Conservation (phyloP, 306 rosid genomes). For the Lotus japonicus region DNA sequence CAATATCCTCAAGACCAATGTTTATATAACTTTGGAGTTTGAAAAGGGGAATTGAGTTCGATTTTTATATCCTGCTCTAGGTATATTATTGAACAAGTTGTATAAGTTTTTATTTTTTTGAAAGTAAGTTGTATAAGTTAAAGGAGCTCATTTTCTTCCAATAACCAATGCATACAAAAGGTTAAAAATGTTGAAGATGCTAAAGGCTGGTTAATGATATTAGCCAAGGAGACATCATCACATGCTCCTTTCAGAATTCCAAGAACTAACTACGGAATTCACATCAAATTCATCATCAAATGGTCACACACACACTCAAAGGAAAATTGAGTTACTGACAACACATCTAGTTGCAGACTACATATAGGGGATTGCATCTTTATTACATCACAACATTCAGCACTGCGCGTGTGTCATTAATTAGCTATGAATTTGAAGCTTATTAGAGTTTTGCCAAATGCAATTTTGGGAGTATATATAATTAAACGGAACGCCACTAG, state of each 20-base stretch:
- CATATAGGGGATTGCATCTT: too few relatives aligned
- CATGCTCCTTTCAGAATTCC: slow-evolving; percentile 17
- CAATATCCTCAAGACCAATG: too few relatives aligned
- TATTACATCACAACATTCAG: too few relatives aligned
- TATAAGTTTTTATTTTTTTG: too few relatives aligned
- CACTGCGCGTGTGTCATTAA: too few relatives aligned
- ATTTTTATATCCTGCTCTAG: neutral
- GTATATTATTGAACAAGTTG: neutral
- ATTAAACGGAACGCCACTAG: too few relatives aligned
- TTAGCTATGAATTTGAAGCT: too few relatives aligned
- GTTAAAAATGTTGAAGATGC: slow-evolving; percentile 15
- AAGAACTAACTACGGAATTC: neutral
- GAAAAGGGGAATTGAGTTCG: too few relatives aligned
- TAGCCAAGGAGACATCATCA: slow-evolving; percentile 19
- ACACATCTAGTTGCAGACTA: neutral
- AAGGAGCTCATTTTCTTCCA: neutral
- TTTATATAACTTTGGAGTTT: too few relatives aligned
- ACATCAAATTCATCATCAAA: slow-evolving; percentile 18
- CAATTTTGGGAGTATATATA: slow-evolving; percentile 4
- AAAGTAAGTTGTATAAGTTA: neutral
- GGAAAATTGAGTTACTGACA: neutral
- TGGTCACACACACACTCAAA: slow-evolving; percentile 1
- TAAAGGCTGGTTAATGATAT: slow-evolving; percentile 11
- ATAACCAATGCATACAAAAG: neutral
- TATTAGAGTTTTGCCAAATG: slow-evolving; percentile 9